Percentiles rank a stretch among this genome's conserved stretches.
Evolutionary conservation across 2,329 filamentous ascomycete species (phyloP).

Genomic region (Sclerotinia minor): DNA sequence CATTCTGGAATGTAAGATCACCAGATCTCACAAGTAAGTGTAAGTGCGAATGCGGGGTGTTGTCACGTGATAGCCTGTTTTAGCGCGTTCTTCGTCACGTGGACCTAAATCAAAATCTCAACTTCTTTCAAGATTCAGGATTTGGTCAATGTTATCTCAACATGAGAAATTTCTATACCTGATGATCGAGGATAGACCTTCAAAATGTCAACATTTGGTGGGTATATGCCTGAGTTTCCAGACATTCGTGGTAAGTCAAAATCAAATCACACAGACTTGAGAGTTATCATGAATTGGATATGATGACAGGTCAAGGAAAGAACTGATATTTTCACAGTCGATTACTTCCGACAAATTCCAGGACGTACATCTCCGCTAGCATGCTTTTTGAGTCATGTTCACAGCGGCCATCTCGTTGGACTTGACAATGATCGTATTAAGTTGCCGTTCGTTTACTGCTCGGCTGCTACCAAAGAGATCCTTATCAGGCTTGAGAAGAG

Average conservation of each 20-base stretch:
- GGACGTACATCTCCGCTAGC: constrained; percentile 65
- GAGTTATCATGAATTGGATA: not conserved
- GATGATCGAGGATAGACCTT: not conserved
- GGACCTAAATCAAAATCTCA: not conserved
- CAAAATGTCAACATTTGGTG: constrained; percentile 76
- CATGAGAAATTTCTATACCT: not conserved
- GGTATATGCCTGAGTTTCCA: constrained; percentile 73
- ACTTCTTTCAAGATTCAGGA: not conserved
- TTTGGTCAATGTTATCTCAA: not conserved
- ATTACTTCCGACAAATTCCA: constrained; percentile 70
- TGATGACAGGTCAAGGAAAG: not conserved
- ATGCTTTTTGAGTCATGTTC: constrained; percentile 89
- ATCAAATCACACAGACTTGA: constrained; percentile 7
- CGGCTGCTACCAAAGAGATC: constrained; percentile 76
- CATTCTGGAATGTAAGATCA: not conserved
- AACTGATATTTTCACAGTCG: constrained; percentile 54
- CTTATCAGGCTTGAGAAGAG: constrained; percentile 78
- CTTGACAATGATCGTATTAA: constrained; percentile 65
- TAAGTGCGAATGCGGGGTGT: not conserved
- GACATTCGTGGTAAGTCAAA: constrained; percentile 62
- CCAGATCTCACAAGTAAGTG: too few species aligned
- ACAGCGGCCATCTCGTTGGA: constrained; percentile 84
- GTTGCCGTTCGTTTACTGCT: constrained; percentile 88
- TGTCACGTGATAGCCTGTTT: constrained; percentile 4
- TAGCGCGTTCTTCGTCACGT: constrained; percentile 11